Percentiles rank a stretch among this genome's conserved stretches.
phyloP scores from a whole-genome alignment of 2,329 filamentous ascomycete species.

The Hypoxylon sp. region DNA sequence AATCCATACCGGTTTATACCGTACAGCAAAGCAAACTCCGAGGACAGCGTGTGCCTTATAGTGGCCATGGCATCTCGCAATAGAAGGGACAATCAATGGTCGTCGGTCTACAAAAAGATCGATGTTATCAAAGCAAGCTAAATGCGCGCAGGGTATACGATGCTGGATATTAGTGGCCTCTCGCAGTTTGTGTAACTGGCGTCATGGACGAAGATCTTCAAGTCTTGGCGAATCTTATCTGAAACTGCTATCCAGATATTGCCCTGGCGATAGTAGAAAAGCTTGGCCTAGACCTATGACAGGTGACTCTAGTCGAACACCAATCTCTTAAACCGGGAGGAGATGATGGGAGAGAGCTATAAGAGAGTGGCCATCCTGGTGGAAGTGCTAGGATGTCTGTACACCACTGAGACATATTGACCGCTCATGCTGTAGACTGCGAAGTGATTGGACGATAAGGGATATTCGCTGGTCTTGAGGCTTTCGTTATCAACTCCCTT shows the following conservation, averaged over 20 bases:
- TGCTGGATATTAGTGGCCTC: not conserved
- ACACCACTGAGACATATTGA: slow-evolving; percentile 24
- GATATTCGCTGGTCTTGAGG: slow-evolving; percentile 6
- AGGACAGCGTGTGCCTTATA: not conserved
- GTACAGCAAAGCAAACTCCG: slow-evolving; percentile 4
- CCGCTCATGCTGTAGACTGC: slow-evolving; percentile 15
- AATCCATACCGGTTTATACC: not conserved
- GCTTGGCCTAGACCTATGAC: slow-evolving; percentile 1
- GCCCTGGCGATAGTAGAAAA: slow-evolving; percentile 8
- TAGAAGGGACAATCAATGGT: slow-evolving; percentile 17
- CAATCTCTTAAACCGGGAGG: not conserved
- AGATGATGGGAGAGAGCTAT: slow-evolving; percentile 1
- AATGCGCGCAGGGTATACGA: slow-evolving; percentile 11
- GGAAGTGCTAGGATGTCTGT: slow-evolving; percentile 17
- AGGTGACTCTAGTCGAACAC: slow-evolving; percentile 6
- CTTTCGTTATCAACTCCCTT: slow-evolving; percentile 17
- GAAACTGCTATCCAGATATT: slow-evolving; percentile 23
- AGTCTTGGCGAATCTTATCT: slow-evolving; percentile 22
- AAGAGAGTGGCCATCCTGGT: slow-evolving; percentile 11
- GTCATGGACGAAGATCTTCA: slow-evolving; percentile 14
- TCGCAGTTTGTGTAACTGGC: slow-evolving; percentile 1
- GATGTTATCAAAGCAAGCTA: slow-evolving; percentile 9
- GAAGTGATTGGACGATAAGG: slow-evolving; percentile 15
- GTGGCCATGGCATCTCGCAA: slow-evolving; percentile 1
- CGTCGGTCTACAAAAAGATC: slow-evolving; percentile 8